phyloP scores from a whole-genome alignment of 345 rosid species.

The Populus tremula region DNA sequence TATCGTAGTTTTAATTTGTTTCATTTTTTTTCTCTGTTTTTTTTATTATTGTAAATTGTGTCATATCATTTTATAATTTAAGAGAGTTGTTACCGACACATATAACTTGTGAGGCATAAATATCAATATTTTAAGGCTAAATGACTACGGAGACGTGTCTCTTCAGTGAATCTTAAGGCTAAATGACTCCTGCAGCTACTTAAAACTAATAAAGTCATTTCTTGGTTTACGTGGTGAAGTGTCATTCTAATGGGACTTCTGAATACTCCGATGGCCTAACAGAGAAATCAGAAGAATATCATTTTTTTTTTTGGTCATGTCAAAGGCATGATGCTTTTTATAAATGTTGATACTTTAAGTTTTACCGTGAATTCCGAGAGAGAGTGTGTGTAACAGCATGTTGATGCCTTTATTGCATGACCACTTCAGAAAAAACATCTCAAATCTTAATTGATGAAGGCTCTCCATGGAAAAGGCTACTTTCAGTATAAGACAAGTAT shows the following conservation, averaged over 20 bases:
- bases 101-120: too few species aligned
- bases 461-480: background rate
- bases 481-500: too few species aligned
- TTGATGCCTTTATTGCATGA: too few species aligned
- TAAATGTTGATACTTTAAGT: too few species aligned
- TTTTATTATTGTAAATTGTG: too few species aligned
- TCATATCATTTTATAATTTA: too few species aligned
- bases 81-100: too few species aligned
- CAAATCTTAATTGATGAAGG: background rate
- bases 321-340: background rate
- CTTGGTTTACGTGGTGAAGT: slow-evolving; percentile 7
- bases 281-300: background rate
- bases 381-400: too few species aligned
- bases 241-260: background rate
- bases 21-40: too few species aligned
- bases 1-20: fast-evolving
- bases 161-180: slow-evolving; percentile 24
- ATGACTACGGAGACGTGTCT: slow-evolving; percentile 25
- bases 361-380: too few species aligned
- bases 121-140: slow-evolving; percentile 22
- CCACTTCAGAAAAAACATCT: background rate
- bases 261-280: slow-evolving; percentile 29
- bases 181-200: slow-evolving; percentile 27
- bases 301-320: background rate
- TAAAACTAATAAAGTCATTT: slow-evolving; percentile 13